These are phyloP conservation scores for Arthrobotrys sphaeroides DNA, from an alignment of 2,329 filamentous ascomycete genomes.

Conservation along the genomic window DNA sequence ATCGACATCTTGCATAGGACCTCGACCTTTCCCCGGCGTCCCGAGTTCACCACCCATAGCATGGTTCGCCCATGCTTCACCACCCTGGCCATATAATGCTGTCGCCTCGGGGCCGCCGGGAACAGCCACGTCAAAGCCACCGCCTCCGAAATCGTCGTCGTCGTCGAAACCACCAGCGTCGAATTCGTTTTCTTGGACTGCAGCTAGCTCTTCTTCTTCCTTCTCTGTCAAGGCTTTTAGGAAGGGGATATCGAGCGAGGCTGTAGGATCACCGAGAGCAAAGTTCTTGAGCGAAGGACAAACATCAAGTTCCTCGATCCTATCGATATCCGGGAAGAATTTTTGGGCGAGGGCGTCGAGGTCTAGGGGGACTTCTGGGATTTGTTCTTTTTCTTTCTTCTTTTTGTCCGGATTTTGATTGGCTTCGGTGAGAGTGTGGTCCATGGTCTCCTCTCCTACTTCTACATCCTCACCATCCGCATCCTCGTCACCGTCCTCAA, in stretches of 20 bases:
- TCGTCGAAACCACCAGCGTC: constrained; percentile 81
- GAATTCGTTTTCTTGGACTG: constrained; percentile 65
- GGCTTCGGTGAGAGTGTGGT: constrained; percentile 59
- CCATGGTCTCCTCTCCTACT: constrained; percentile 62
- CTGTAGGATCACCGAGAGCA: constrained; percentile 80
- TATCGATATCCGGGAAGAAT: constrained; percentile 84
- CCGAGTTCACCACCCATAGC: constrained; percentile 82
- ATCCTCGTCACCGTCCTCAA: constrained; percentile 57
- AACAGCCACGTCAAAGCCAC: constrained; percentile 76
- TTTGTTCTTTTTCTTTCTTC: constrained; percentile 59
- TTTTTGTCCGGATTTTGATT: constrained; percentile 62
- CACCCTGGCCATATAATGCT: constrained; percentile 88
- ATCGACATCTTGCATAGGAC: constrained; percentile 64
- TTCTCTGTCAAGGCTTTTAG: constrained; percentile 83
- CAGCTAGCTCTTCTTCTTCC: constrained; percentile 66
- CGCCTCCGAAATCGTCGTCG: constrained; percentile 79
- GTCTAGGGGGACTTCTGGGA: constrained; percentile 78
- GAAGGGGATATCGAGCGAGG: constrained; percentile 88
- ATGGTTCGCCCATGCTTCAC: constrained; percentile 88
- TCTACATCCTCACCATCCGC: constrained; percentile 29
- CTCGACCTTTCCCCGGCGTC: constrained; percentile 69
- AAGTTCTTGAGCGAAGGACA: constrained; percentile 95
- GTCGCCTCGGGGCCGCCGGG: constrained; percentile 77
- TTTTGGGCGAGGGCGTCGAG: constrained; percentile 76
- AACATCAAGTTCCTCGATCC: constrained; percentile 85